These are phyloP conservation scores for Omphalotus olearius DNA, from an alignment of 1,284 basidiomycete genomes.

Conservation along the genomic window DNA sequence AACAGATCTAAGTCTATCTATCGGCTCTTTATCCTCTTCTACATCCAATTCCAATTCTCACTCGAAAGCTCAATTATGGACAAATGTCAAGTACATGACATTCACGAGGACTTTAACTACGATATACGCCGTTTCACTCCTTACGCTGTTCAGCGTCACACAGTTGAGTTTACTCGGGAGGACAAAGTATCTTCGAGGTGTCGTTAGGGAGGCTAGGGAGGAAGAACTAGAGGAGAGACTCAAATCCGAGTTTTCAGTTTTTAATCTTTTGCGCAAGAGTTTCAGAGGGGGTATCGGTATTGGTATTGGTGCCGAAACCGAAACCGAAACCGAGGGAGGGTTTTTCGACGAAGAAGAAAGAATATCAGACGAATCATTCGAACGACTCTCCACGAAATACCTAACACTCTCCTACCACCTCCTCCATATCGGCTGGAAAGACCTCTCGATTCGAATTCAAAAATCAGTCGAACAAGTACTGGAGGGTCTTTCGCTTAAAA, in stretches of 20 bases:
- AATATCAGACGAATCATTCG: constrained; percentile 4
- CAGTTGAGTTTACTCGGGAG: constrained; percentile 86
- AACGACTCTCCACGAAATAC: constrained; percentile 50
- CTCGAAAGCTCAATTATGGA: constrained; percentile 73
- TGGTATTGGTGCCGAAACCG: neutral
- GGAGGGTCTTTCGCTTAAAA: constrained; percentile 64
- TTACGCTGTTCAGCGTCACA: constrained; percentile 77
- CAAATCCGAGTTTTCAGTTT: constrained; percentile 29
- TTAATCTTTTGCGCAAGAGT: constrained; percentile 25
- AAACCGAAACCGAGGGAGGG: neutral
- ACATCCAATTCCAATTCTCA: constrained; percentile 17
- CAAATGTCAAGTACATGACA: constrained; percentile 78
- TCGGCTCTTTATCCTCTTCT: neutral
- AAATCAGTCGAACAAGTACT: constrained; percentile 78
- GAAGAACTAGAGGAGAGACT: too few species aligned
- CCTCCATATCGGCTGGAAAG: constrained; percentile 85
- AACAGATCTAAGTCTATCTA: constrained; percentile 14
- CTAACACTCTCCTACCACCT: constrained; percentile 91
- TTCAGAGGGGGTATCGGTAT: constrained; percentile 7
- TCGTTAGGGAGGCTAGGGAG: constrained; percentile 42
- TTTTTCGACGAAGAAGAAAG: constrained; percentile 5
- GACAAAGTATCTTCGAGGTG: constrained; percentile 71
- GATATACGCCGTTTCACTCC: constrained; percentile 77
- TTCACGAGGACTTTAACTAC: constrained; percentile 84
- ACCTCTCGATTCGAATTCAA: constrained; percentile 69